Evolutionary conservation across 2,329 filamentous ascomycete genomes (phyloP), one percentile per base, ranked within the genome.

Genomic region (Pseudogymnoascus sp.): DNA sequence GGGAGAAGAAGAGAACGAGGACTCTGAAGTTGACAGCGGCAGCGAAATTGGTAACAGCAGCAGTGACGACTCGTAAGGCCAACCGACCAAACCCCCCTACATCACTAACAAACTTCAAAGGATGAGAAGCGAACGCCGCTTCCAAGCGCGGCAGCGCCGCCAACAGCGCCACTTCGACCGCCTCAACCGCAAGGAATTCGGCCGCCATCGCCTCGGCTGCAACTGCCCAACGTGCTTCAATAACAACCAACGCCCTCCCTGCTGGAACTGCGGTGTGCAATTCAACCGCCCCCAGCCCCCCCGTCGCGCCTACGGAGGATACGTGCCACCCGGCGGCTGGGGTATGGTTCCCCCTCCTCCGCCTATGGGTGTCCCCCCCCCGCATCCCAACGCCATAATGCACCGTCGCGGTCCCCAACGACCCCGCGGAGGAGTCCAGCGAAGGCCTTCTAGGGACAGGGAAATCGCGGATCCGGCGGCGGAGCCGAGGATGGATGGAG

Each of bases 191-290:
- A 79, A 79, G 62, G 74, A 75, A 33, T 74, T 74, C 3, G 76
- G 75, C 18, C 56, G 70, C 34, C 77, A 79, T 63, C 74, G 77
- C 15, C 73, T 74, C 1, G 73, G 73, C 61, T 79, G 77, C 64
- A 65, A 67, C 57, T 79, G 77, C 59, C 72, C 72, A 37, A 71
- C 72, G 23, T 79, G 77, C 61, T 67, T 68, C 10, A 65, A 63
- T 23, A 66, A 70, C 37, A 21, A 63, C 7, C 64, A 65, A 7
- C 71, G 73, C 1, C 70, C 72, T 1, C 73, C 73, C 3, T 77
- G 75, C 58, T 76, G 75, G 75, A 71, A 72, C 55, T 77, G 74
- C 67, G 69, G 61, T 67, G 73, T 63, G 59, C 67, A 38, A 67
- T 69, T 57, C 69, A 71, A 62, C 57, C 63, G 63, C 48, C 67